Conservation (phyloP, 169 alveolate genomes). For the Blepharisma undulans region DNA sequence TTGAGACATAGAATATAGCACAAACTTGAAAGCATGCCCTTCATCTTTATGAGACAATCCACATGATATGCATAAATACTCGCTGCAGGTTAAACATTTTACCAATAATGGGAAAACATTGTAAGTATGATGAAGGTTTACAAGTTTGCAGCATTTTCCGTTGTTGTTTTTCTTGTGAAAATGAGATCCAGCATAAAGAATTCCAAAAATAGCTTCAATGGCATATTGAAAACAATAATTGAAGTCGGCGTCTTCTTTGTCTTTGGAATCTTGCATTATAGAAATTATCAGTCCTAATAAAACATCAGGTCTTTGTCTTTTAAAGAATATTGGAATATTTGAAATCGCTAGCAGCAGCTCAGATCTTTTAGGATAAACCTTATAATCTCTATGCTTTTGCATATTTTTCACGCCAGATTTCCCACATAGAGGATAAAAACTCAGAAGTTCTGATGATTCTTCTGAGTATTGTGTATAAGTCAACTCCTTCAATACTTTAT, state of each 20-base stretch:
- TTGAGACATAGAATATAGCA: neutral
- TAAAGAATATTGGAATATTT: neutral
- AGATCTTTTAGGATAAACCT: neutral
- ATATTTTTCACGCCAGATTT: neutral
- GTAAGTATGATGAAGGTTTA: neutral
- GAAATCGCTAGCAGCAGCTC: neutral
- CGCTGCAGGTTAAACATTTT: neutral
- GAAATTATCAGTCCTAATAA: neutral
- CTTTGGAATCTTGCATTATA: neutral
- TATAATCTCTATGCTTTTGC: neutral
- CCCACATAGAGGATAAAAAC: neutral
- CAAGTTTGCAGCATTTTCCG: neutral
- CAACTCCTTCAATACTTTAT: neutral
- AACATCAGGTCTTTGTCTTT: neutral
- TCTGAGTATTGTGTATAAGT: neutral
- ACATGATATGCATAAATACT: neutral
- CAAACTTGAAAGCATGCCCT: neutral
- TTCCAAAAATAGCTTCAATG: neutral
- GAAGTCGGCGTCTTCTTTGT: neutral
- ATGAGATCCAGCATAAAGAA: neutral
- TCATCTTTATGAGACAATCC: neutral
- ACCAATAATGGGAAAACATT: neutral
- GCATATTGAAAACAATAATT: neutral
- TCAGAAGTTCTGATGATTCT: neutral
- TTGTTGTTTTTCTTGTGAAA: neutral